Base-by-base conservation (phyloP, 371 early-diverging fungal genomes). In the Blakeslea trispora region DNA sequence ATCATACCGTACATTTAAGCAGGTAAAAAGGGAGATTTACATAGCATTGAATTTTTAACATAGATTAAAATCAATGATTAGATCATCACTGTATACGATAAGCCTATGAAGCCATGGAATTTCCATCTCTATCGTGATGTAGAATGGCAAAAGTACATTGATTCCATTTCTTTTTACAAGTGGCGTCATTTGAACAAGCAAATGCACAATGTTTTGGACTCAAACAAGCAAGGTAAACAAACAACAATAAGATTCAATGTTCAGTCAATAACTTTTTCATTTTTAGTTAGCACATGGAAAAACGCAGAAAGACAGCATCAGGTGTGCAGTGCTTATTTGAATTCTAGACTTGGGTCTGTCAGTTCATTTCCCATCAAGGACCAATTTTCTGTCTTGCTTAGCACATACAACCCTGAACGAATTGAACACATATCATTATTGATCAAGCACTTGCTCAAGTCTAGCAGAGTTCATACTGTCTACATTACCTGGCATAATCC, bases 401-500 rank as follows among this genome's bases (percentile, higher is more conserved):
- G 72, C 51, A 80, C 81, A 0, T 80, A 74, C 41, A 72, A 77
- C 28, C 77, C 77, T 2, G 77, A 77, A 45, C 72, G 81, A 9
- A 73, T 77, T 35, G 64, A 68, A 32, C 69, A 69, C 48, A 28
- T 80, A 9, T 55, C 66, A 10, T 37, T 60, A n/a, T 24, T 77
- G 0, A 71, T 80, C 24, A 49, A 44, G 13, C 75, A 80, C 43
- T 50, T 75, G 22, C 32, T 69, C 9, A 49, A 55, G 21, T 74
- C 74, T 0, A n/a, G 22, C 0, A 47, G 52, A 17, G 57, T 77
- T 0, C 67, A 80, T 23, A 64, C 66, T 5, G 56, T 80, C n/a
- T 77, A 59, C 61, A 37, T 80, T 17, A 77, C 81, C 17, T 80
- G 81, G 81, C 81, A 80, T 46, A 77, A 80, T 47, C 78, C 78